Evolutionary conservation across 345 rosid species (phyloP), one percentile per base, ranked within the genome.

Genomic region (Laguncularia racemosa): DNA sequence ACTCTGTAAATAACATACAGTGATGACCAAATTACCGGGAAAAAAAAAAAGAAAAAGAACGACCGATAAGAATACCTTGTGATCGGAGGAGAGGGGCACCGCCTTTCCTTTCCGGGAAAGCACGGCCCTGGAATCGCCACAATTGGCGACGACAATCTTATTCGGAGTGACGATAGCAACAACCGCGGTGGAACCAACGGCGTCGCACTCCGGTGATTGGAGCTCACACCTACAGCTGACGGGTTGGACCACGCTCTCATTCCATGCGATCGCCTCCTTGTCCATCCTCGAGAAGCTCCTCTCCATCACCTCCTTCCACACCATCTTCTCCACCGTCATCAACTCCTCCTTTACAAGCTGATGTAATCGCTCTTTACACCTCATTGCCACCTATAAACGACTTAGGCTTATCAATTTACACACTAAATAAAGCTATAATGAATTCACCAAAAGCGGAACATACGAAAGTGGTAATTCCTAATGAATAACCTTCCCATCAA

Each of bases 71-170:
- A 51, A 33, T 20, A 88, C 97, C 91, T 90, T 95, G 55, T 95
- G 99, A 74, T 95, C 97, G 6, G 73, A 63, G 4, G 99, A 87
- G 51, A 90, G 78, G 4, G 96, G 84, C 6, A 95, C 16, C 17
- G 96, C 75, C 52, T 67, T 81, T 45, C 92, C 92, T 28, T 82
- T 84, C 4, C 95, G 87, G 20, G 82, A 87, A n/a, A 90, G 80
- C 53, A 93, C 91, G 0, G 97, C 97, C 46, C 99, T 78, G 0
- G 99, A 93, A 52, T 93, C 99, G 3, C 99, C 99, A 43, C 97
- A 87, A 48, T 95, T 95, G 4, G 99, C 85, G 13, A 88, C 84
- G 5, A 88, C 16, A 2, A 90, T 81, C 67, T 85, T 81, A 14
- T 81, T 82, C 3, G 75, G 82, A 3, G 88, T 85, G 33, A 95